Evolutionary conservation across 225 moss, liverwort and hornwort species (phyloP).

Genomic region (Thuidium tamariscinum): DNA sequence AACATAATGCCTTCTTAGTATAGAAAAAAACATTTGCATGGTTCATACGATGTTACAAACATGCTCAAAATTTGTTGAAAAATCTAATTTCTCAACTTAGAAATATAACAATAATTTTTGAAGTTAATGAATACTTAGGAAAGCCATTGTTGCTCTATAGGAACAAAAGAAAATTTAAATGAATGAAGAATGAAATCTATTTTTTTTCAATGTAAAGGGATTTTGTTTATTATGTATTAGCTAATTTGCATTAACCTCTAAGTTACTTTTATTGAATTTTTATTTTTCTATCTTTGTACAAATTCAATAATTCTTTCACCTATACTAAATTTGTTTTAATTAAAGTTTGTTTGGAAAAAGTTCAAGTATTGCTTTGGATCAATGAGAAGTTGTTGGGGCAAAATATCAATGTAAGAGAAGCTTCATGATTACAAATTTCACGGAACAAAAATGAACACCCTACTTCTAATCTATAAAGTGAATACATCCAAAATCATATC

Average conservation of each 20-base stretch:
- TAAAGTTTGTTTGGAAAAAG: background rate
- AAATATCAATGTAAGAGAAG: background rate
- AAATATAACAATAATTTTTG: background rate
- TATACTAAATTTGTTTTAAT: no score
- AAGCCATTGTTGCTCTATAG: rapidly evolving
- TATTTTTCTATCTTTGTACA: rapidly evolving
- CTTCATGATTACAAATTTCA: background rate
- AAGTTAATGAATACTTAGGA: background rate
- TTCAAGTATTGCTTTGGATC: background rate
- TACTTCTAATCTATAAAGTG: background rate
- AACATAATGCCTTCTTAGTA: no score
- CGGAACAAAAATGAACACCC: no score
- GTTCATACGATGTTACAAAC: no score
- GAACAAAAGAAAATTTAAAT: background rate
- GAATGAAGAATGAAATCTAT: background rate
- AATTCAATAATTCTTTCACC: background rate
- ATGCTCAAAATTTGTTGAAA: background rate
- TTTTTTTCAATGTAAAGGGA: no score
- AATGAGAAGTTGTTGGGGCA: background rate
- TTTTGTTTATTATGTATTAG: no score
- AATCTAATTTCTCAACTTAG: background rate
- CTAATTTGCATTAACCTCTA: no score
- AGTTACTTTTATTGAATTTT: no score
- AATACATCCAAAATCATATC: no score
- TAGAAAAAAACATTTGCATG: no score